Evolutionary conservation across 108 stramenopile species (phyloP), one percentile per base, ranked within the genome.

Genomic region (Epithemia pelagica): DNA sequence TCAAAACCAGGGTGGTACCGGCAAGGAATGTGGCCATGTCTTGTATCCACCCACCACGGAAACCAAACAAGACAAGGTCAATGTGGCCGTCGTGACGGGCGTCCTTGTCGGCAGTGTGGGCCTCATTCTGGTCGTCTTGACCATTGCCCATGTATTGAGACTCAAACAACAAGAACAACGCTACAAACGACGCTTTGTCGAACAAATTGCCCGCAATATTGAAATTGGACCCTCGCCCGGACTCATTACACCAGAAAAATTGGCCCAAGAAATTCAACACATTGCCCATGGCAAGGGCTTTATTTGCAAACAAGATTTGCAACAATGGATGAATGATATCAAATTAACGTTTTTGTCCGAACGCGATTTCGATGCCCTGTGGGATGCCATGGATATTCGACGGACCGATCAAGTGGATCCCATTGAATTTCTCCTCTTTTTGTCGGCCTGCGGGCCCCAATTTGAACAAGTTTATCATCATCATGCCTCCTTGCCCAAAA

Each of bases 1-100:
- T 28, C 51, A 32, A 15, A 27, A 60, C 25, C 23, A 26, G n/a
- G 74, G 69, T 33, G 69, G 69, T 20, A 70, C 65, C 5, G 74
- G 74, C 30, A 32, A 37, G 25, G 74, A 75, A 67, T 75, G 74
- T 59, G 74, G 74, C 7, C 70, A 75, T 28, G 74, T 70, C 19
- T 28, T 56, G 23, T 68, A 32, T 68, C 72, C 72, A 27, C 26
- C 28, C 37, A 15, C 5, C 30, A 30, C 25, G 30, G 3, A 1
- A 58, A 70, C 26, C 21, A 65, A 23, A 37, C 46, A 23, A 30
- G 52, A 5, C 64, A 32, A 21, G 60, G 33, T 63, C 32, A 23
- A 32, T 24, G 18, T 33, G 62, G 23, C 37, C 5, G 5, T 46
- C 1, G 37, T 31, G 28, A 32, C 37, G 18, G 21, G 28, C 23